A percentile compares a stretch with the other conserved stretches of the same genome.
Evolutionary conservation across 768 basidiomycete species (phyloP).

Genomic region (Cubamyces sp.): DNA sequence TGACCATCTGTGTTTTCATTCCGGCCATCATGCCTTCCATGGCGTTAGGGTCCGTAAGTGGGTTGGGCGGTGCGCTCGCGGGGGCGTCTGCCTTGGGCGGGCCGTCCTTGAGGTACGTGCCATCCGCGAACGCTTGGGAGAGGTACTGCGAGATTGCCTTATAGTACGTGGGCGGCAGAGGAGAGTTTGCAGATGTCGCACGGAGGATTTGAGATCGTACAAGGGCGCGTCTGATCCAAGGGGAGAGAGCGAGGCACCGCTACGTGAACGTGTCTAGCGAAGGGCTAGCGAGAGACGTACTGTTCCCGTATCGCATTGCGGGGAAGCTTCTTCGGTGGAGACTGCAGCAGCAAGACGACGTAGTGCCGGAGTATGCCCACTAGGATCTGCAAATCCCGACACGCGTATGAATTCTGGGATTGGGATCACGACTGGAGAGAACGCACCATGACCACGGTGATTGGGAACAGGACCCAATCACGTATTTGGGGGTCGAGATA

Average conservation of each 20-base stretch:
- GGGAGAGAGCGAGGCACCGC: neutral
- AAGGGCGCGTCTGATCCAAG: constrained; percentile 63
- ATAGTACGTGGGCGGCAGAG: constrained; percentile 75
- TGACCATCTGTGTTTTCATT: constrained; percentile 99
- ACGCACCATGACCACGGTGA: constrained; percentile 94
- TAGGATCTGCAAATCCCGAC: constrained; percentile 61
- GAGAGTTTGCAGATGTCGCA: constrained; percentile 78
- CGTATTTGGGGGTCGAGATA: constrained; percentile 96
- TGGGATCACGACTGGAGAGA: neutral
- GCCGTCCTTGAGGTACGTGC: constrained; percentile 86
- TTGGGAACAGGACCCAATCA: constrained; percentile 93
- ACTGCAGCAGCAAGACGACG: constrained; percentile 83
- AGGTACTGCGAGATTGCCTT: constrained; percentile 76
- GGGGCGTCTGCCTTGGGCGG: constrained; percentile 63
- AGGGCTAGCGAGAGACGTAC: constrained; percentile 50
- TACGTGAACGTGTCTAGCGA: constrained; percentile 8
- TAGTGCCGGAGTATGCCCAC: constrained; percentile 94
- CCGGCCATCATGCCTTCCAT: constrained; percentile 99
- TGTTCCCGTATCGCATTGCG: constrained; percentile 88
- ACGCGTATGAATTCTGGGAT: neutral
- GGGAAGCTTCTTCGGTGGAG: constrained; percentile 78
- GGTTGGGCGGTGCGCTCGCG: constrained; percentile 69
- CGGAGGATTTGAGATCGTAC: constrained; percentile 85
- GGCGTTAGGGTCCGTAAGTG: constrained; percentile 83
- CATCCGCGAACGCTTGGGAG: constrained; percentile 68